Evolutionary conservation across 192 early-diverging fungal genomes (phyloP).

Genomic region (Chytriomyces confervae): DNA sequence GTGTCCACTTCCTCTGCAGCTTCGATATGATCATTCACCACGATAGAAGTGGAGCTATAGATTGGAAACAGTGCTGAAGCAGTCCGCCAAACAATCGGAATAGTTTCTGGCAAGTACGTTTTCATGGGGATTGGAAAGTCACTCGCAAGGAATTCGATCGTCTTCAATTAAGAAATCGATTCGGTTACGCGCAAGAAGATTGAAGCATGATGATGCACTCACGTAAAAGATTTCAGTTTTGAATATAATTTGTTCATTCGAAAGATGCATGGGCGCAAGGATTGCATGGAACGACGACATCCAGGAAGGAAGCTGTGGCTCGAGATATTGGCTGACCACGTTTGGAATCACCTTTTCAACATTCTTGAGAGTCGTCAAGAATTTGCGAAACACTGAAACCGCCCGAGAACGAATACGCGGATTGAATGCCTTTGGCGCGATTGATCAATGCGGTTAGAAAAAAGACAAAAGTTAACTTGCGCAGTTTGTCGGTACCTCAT

Average conservation of each 20-base stretch:
- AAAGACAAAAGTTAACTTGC: background rate
- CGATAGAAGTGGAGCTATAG: constrained; percentile 19
- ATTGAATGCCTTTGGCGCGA: background rate
- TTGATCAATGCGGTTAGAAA: background rate
- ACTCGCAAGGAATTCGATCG: constrained; percentile 15
- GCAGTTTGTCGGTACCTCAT: background rate
- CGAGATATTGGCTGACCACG: constrained; percentile 70
- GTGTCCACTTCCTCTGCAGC: constrained; percentile 28
- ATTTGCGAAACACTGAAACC: constrained; percentile 81
- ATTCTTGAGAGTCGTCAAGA: constrained; percentile 82
- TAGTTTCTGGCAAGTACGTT: background rate
- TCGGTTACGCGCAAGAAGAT: background rate
- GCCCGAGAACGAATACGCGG: constrained; percentile 67
- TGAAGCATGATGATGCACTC: background rate
- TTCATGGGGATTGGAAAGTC: constrained; percentile 11
- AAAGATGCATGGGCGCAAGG: constrained; percentile 60
- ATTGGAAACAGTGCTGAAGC: constrained; percentile 18
- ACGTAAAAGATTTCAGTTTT: constrained; percentile 79
- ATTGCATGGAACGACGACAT: constrained; percentile 69
- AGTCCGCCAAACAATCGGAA: constrained; percentile 16
- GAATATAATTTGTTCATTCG: constrained; percentile 63
- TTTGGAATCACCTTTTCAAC: constrained; percentile 79
- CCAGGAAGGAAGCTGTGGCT: constrained; percentile 82
- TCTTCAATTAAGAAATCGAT: background rate
- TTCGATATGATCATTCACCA: constrained; percentile 7